phyloP scores from a whole-genome alignment of 257 asterid species.

The Ophiorrhiza pumila region DNA sequence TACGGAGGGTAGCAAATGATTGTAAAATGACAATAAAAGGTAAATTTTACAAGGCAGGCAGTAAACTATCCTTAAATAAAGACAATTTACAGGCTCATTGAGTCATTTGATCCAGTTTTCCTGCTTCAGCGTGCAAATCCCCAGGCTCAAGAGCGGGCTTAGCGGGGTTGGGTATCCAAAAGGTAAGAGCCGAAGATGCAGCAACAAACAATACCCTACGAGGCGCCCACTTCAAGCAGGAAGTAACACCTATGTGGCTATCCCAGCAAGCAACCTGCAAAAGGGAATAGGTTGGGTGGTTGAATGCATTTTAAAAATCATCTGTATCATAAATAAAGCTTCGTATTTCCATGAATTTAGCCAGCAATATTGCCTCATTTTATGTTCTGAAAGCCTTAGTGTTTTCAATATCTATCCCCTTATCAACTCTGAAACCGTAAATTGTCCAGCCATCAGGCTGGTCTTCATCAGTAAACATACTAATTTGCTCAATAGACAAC shows the following conservation, averaged over 20 bases:
- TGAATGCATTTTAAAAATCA: not conserved
- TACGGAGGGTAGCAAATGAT: too few relatives aligned
- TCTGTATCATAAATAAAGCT: not conserved
- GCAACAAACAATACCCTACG: conserved; percentile 84
- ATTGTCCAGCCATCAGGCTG: too few relatives aligned
- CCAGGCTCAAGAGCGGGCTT: conserved; percentile 28
- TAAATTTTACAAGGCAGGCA: too few relatives aligned
- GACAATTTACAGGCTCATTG: conserved; percentile 1
- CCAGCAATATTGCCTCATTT: not conserved
- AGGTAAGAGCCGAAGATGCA: conserved; percentile 73
- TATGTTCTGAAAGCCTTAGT: not conserved
- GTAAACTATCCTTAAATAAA: too few relatives aligned
- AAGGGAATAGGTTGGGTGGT: not conserved
- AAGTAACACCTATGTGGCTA: conserved; percentile 64
- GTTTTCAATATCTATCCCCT: too few relatives aligned
- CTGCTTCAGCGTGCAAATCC: not conserved
- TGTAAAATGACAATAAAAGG: too few relatives aligned
- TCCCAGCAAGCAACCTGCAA: conserved; percentile 72
- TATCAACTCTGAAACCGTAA: too few relatives aligned
- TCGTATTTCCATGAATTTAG: not conserved
- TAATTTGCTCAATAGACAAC: too few relatives aligned
- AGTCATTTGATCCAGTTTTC: conserved; percentile 20
- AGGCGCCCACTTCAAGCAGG: conserved; percentile 93
- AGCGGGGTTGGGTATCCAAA: conserved; percentile 73
- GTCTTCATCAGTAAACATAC: too few relatives aligned